A percentile compares a stretch with the other conserved stretches of the same genome.
These are phyloP conservation scores for Arctium minus DNA, from an alignment of 129 eudicot genomes.

Conservation along the genomic window DNA sequence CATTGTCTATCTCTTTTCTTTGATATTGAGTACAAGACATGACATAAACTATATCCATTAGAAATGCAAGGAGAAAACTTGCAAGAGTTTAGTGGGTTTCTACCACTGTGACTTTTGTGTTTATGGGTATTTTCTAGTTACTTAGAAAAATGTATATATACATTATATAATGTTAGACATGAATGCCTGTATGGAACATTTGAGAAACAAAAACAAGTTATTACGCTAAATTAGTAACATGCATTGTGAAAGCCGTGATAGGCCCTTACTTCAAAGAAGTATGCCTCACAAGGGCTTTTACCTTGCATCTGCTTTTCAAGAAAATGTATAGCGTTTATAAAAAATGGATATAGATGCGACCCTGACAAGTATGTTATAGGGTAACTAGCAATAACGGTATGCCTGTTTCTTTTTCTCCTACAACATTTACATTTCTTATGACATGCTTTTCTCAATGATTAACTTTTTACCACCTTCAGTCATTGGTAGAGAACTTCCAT, in stretches of 20 bases:
- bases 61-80: conserved; percentile 2
- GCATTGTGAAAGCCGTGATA: background rate
- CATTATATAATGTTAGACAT: background rate
- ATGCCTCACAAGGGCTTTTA: background rate
- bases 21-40: background rate
- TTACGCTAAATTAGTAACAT: background rate
- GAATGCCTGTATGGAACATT: background rate
- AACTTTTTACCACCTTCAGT: background rate
- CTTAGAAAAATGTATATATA: background rate
- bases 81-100: background rate
- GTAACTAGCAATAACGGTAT: background rate
- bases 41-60: background rate
- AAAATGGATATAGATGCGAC: background rate
- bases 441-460: background rate
- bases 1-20: background rate
- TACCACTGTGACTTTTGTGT: background rate
- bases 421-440: background rate
- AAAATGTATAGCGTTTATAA: background rate
- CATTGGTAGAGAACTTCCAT: background rate
- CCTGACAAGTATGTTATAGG: background rate
- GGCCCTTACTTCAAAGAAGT: background rate
- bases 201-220: background rate
- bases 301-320: background rate
- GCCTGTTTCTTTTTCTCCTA: background rate
- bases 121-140: background rate